Base-by-base conservation (phyloP, 2,329 filamentous ascomycete species). In the Calonectria naviculata region DNA sequence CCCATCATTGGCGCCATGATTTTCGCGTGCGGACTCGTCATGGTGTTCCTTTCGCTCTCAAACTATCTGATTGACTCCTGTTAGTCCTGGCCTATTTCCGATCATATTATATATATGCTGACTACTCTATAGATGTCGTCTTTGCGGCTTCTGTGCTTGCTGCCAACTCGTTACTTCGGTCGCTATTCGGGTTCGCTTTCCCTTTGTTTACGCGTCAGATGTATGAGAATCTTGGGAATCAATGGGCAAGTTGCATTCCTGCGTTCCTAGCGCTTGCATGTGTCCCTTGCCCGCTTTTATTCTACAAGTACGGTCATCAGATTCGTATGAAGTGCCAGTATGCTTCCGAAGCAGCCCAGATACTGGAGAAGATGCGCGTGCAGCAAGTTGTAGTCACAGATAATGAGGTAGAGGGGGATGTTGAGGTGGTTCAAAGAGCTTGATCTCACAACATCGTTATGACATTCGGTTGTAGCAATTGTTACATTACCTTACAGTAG, bases 71-170 rank as follows among this genome's bases (percentile, higher is more conserved):
- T 90, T 71, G 89, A 91, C 73, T 79, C 78, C 63, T 88, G 47
- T 49, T 17, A 49, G 46, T 49, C 17, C 17, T n/a, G 19, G 28
- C 17, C 8, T n/a, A 21, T 46, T 21, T 10, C 15, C 28, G 13
- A 31, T 19, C 34, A n/a, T 34, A 21, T 29, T n/a, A 21, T 34
- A 12, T 7, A 21, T 41, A 34, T 13, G 10, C 47, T 54, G n/a
- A n/a, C n/a, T 4, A 54, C 28, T 29, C 5, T 21, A 21, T 34
- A 54, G 47, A 93, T 80, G 90, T 90, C 54, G 91, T 94, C 76
- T 94, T 91, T 74, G 92, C 93, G 0, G 92, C 92, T 0, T 92
- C 90, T 0, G 91, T 91, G 0, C 84, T 94, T 6, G 92, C 93
- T 2, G 92, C 91, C 34, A 93, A 90, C 79, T 85, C 89, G 2